A percentile compares a stretch with the other conserved stretches of the same genome.
Conservation (phyloP, 345 rosid species). For the Eucalyptus erythrocorys region DNA sequence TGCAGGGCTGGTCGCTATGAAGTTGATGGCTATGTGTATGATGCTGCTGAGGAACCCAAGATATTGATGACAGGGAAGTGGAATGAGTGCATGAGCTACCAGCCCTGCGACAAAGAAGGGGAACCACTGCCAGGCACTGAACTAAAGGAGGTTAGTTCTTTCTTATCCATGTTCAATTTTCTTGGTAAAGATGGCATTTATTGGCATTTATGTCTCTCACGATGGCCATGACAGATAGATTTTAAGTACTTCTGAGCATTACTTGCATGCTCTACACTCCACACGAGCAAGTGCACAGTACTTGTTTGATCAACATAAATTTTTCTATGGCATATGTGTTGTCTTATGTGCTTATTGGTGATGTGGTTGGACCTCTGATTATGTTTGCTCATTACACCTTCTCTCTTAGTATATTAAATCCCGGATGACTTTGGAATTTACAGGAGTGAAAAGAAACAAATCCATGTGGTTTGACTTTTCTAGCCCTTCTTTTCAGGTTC, state of each 20-base stretch:
- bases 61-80: constrained; percentile 79
- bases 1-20: constrained; percentile 77
- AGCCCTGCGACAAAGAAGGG: constrained; percentile 71
- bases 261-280: not conserved
- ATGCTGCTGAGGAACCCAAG: constrained; percentile 67
- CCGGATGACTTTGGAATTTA: not conserved
- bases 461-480: not conserved
- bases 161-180: not conserved
- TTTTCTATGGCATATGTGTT: no score
- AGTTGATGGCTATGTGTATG: constrained; percentile 77
- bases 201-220: not conserved
- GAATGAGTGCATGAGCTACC: constrained; percentile 68
- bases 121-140: constrained; percentile 70
- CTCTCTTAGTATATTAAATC: not conserved
- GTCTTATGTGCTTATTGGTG: not conserved
- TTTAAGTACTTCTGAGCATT: not conserved
- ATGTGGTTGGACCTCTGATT: not conserved
- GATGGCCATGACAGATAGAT: not conserved
- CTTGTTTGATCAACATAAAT: not conserved
- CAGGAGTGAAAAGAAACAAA: not conserved
- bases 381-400: not conserved
- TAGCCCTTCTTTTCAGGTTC: not conserved
- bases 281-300: not conserved
- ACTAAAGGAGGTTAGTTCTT: constrained; percentile 36
- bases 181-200: not conserved